Percentiles rank a stretch among this genome's conserved stretches.
Conservation (phyloP, 192 early-diverging fungal genomes). For the Entomortierella chlamydospora region DNA sequence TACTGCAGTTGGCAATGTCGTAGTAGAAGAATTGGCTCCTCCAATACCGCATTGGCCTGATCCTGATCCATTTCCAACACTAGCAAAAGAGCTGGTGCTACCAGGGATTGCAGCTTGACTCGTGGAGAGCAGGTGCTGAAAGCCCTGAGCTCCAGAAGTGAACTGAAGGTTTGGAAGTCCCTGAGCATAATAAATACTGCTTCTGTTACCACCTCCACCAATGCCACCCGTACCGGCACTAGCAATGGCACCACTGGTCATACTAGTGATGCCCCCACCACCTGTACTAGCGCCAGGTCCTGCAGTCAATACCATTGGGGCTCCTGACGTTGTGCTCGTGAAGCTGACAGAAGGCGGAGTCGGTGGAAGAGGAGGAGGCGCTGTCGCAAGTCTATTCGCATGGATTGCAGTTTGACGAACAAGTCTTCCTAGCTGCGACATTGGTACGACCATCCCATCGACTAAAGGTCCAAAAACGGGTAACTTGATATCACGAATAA, state of each 20-base stretch:
- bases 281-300: neutral
- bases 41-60: neutral
- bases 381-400: conserved; percentile 59
- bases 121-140: conserved; percentile 22
- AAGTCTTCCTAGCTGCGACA: conserved; percentile 76
- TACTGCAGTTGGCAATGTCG: neutral
- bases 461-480: conserved; percentile 90
- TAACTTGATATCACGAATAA: conserved; percentile 64
- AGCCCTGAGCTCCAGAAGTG: conserved; percentile 29
- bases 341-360: conserved; percentile 29
- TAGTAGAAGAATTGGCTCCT: neutral
- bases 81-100: neutral
- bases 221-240: neutral
- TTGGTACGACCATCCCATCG: conserved; percentile 81
- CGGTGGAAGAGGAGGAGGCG: conserved; percentile 44
- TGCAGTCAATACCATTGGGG: neutral
- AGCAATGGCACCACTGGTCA: neutral
- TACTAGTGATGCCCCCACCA: neutral
- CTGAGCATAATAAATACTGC: conserved; percentile 8
- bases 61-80: neutral
- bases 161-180: conserved; percentile 3
- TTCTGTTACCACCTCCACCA: neutral
- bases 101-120: neutral
- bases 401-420: conserved; percentile 87
- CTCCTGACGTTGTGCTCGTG: neutral